These are phyloP conservation scores for Hypoxylon sp. DNA, from an alignment of 2,329 filamentous ascomycete genomes.

Conservation along the genomic window DNA sequence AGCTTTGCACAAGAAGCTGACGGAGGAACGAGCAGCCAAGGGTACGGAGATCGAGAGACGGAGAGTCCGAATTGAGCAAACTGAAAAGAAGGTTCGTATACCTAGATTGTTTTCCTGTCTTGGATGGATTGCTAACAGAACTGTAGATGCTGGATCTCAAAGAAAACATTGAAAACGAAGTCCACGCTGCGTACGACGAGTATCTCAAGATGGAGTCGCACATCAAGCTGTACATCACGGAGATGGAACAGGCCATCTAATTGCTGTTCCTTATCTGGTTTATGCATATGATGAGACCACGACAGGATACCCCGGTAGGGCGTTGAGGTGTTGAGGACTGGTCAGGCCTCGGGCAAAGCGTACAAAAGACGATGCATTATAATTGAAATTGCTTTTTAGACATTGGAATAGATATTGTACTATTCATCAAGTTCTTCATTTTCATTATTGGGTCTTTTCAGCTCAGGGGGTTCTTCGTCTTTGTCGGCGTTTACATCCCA, in stretches of 20 bases:
- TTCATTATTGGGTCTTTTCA: background rate
- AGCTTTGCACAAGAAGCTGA: slow-evolving; percentile 81
- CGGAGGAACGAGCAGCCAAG: slow-evolving; percentile 87
- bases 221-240: slow-evolving; percentile 96
- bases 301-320: slow-evolving; percentile 59
- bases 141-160: slow-evolving; percentile 96
- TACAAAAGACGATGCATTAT: slow-evolving; percentile 17
- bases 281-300: slow-evolving; percentile 50
- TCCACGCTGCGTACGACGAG: slow-evolving; percentile 90
- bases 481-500: slow-evolving; percentile 49
- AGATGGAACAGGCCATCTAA: slow-evolving; percentile 92
- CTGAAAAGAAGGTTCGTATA: slow-evolving; percentile 89
- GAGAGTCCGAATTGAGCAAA: slow-evolving; percentile 95
- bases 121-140: slow-evolving; percentile 43
- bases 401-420: slow-evolving; percentile 16
- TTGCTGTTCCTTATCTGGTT: slow-evolving; percentile 30
- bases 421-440: slow-evolving; percentile 12
- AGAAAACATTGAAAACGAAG: slow-evolving; percentile 95
- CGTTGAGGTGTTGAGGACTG: slow-evolving; percentile 53
- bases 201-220: slow-evolving; percentile 98
- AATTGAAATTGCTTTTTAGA: slow-evolving; percentile 11
- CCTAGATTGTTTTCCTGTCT: slow-evolving; percentile 7
- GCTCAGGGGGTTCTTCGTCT: slow-evolving; percentile 20
- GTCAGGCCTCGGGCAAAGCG: slow-evolving; percentile 13
- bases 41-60: slow-evolving; percentile 92